Conservation (phyloP, 2,329 filamentous ascomycete species). For the Helotiales sp. region DNA sequence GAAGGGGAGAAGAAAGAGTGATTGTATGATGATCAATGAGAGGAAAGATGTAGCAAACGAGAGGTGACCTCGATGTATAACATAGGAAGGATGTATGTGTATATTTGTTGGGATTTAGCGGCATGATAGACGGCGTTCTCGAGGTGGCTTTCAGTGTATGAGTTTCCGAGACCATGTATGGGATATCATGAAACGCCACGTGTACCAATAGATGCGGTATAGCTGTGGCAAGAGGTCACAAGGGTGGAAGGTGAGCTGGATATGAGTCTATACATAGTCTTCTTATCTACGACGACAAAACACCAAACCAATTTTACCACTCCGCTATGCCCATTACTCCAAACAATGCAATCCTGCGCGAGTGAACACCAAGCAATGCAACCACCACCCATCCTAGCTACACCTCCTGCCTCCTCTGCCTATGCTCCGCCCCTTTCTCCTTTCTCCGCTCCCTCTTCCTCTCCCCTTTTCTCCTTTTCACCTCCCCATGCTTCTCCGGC, state of each 20-base stretch:
- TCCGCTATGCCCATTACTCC: background rate
- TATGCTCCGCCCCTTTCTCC: constrained; percentile 72
- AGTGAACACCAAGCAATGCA: background rate
- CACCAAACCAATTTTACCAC: background rate
- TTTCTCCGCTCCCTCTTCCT: constrained; percentile 82
- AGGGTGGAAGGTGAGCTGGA: background rate
- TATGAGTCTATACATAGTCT: background rate
- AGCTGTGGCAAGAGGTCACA: background rate
- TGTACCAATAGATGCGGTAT: too few relatives aligned
- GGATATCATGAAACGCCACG: too few relatives aligned
- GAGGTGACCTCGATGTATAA: background rate
- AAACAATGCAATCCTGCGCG: background rate
- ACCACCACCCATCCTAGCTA: background rate
- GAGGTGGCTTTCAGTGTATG: background rate
- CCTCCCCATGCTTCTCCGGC: constrained; percentile 74
- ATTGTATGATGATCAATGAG: too few relatives aligned
- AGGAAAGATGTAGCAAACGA: too few relatives aligned
- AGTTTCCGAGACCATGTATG: too few relatives aligned
- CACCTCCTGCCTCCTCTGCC: constrained; percentile 38
- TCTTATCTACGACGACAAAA: background rate
- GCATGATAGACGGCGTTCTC: constrained; percentile 11
- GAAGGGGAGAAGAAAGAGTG: constrained; percentile 13
- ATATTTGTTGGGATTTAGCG: constrained; percentile 8
- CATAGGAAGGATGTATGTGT: background rate
- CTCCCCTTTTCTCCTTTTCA: constrained; percentile 82